Conservation (phyloP, 345 rosid species). For the Brassica incana region DNA sequence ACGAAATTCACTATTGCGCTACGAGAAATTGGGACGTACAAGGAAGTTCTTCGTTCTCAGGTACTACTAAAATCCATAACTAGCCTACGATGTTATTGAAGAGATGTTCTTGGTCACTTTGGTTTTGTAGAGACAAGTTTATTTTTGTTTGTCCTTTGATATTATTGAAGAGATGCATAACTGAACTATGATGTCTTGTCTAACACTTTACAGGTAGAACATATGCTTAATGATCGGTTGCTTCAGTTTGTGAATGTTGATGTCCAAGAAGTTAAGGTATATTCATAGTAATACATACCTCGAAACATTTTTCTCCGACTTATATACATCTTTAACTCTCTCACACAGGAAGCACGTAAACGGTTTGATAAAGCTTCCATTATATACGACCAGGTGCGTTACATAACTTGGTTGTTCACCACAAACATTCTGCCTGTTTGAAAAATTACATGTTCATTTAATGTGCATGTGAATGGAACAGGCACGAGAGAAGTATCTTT, state of each 20-base stretch:
- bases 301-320: background rate
- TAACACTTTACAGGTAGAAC: constrained; percentile 55
- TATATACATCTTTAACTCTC: background rate
- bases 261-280: constrained; percentile 67
- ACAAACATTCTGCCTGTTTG: constrained; percentile 11
- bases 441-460: background rate
- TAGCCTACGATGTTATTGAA: too few relatives aligned
- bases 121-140: background rate
- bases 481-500: constrained; percentile 82
- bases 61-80: constrained; percentile 42
- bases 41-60: constrained; percentile 80
- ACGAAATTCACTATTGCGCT: constrained; percentile 70
- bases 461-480: constrained; percentile 36
- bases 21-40: constrained; percentile 71
- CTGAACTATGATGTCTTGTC: constrained; percentile 12
- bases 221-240: constrained; percentile 63
- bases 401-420: constrained; percentile 1
- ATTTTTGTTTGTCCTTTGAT: background rate
- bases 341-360: constrained; percentile 68
- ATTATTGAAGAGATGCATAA: constrained; percentile 7
- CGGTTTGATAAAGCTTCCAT: constrained; percentile 76
- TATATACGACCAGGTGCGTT: constrained; percentile 64
- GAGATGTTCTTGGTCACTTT: background rate
- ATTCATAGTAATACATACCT: background rate
- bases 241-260: constrained; percentile 56